Conservation (phyloP, 2,329 filamentous ascomycete genomes). For the Paecilomyces fulvus region DNA sequence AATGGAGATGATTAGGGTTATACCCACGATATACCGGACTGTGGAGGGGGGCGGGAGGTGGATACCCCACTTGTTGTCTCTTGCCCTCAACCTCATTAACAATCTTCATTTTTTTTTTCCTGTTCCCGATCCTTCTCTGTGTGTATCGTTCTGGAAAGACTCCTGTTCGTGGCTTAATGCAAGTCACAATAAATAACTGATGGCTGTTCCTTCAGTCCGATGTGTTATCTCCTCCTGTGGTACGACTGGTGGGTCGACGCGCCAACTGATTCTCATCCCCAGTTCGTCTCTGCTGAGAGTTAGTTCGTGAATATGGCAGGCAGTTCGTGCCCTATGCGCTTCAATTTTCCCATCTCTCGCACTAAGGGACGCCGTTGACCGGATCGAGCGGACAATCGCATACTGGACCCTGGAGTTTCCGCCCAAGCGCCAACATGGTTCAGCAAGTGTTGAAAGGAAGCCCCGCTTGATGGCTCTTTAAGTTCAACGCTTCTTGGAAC, state of each 20-base stretch:
- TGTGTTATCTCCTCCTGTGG: neutral
- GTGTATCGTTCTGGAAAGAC: neutral
- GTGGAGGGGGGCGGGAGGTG: neutral
- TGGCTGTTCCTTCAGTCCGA: neutral
- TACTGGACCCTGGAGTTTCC: neutral
- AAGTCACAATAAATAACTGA: neutral
- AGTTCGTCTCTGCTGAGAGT: neutral
- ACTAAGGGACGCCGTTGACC: neutral
- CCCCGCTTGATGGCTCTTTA: neutral
- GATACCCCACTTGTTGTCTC: neutral
- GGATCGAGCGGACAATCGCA: neutral
- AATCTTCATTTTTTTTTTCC: no score
- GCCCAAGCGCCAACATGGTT: neutral
- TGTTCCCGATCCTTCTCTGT: neutral
- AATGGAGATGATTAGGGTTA: no score
- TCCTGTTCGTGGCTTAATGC: neutral
- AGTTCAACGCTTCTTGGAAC: neutral
- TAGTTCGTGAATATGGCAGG: neutral
- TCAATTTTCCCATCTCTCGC: neutral
- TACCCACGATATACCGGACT: no score
- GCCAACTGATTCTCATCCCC: neutral
- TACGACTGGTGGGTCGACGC: neutral
- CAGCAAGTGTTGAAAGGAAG: neutral
- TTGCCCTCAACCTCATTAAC: neutral
- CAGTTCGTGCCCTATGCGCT: neutral